Percentiles rank a stretch among this genome's conserved stretches.
Conservation (phyloP, 257 asterid species). For the Nyctanthes arbortristis region DNA sequence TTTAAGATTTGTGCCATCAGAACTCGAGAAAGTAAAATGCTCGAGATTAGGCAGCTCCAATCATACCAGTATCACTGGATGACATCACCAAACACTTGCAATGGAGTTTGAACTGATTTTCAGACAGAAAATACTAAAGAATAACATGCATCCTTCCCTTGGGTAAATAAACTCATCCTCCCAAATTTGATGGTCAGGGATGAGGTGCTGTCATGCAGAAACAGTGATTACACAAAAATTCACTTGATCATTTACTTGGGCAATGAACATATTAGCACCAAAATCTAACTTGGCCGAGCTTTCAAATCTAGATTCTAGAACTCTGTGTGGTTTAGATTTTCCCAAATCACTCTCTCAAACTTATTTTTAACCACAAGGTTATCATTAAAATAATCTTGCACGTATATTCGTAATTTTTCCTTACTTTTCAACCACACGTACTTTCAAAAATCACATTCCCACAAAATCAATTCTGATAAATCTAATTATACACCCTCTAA, state of each 20-base stretch:
- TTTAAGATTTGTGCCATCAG: not conserved
- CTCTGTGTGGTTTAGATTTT: too few relatives aligned
- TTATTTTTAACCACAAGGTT: too few relatives aligned
- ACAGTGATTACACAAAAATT: not conserved
- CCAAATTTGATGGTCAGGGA: not conserved
- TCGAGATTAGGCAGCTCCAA: not conserved
- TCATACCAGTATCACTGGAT: too few relatives aligned
- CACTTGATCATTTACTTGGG: not conserved
- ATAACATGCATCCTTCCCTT: not conserved
- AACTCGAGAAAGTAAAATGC: constrained; percentile 2
- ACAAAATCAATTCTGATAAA: too few relatives aligned
- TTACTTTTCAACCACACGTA: too few relatives aligned
- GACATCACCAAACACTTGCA: not conserved
- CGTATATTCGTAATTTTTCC: too few relatives aligned
- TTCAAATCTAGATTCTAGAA: too few relatives aligned
- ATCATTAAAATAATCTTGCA: too few relatives aligned
- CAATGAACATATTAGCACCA: not conserved
- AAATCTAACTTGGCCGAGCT: not conserved
- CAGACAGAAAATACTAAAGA: not conserved
- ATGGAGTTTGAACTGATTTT: not conserved
- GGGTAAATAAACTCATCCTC: not conserved
- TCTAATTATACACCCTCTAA: too few relatives aligned
- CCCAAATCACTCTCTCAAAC: too few relatives aligned
- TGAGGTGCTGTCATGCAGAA: not conserved
- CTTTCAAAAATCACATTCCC: not conserved